These are phyloP conservation scores for Magnaporthiopsis rhizophila DNA, from an alignment of 2,329 filamentous ascomycete genomes.

Conservation along the genomic window DNA sequence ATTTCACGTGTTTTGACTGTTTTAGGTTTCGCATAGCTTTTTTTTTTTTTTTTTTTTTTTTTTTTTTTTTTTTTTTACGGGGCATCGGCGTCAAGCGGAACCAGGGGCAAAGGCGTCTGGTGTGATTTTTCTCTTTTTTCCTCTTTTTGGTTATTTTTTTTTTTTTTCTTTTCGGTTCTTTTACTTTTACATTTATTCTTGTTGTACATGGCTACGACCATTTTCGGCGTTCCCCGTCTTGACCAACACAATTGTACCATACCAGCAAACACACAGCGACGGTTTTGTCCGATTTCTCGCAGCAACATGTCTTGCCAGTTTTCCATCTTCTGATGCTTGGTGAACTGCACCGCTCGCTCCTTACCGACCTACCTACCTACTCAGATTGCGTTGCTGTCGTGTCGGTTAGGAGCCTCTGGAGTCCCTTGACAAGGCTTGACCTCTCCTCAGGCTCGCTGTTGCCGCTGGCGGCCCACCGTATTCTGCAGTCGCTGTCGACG, in stretches of 20 bases:
- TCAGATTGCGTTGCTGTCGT: conserved; percentile 19
- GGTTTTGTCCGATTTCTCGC: neutral
- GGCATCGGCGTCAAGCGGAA: neutral
- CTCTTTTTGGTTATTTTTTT: neutral
- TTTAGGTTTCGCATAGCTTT: neutral
- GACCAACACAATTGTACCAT: neutral
- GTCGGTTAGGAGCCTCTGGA: conserved; percentile 56
- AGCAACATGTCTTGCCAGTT: neutral
- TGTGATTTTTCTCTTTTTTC: neutral
- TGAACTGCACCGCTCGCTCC: neutral
- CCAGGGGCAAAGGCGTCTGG: neutral
- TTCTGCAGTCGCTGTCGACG: conserved; percentile 77
- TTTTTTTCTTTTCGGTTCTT: neutral
- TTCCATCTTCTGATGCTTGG: neutral
- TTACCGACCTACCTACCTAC: neutral
- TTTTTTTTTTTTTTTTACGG: no score
- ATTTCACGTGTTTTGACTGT: neutral
- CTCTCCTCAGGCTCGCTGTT: conserved; percentile 57
- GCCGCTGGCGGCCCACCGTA: conserved; percentile 89
- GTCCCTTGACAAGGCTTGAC: conserved; percentile 56
- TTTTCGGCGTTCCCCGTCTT: neutral
- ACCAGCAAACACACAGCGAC: neutral
- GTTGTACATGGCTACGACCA: neutral
- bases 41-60: no score
- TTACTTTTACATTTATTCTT: neutral